These are phyloP conservation scores for Colletotrichum godetiae DNA, from an alignment of 2,329 filamentous ascomycete species.

Conservation along the genomic window DNA sequence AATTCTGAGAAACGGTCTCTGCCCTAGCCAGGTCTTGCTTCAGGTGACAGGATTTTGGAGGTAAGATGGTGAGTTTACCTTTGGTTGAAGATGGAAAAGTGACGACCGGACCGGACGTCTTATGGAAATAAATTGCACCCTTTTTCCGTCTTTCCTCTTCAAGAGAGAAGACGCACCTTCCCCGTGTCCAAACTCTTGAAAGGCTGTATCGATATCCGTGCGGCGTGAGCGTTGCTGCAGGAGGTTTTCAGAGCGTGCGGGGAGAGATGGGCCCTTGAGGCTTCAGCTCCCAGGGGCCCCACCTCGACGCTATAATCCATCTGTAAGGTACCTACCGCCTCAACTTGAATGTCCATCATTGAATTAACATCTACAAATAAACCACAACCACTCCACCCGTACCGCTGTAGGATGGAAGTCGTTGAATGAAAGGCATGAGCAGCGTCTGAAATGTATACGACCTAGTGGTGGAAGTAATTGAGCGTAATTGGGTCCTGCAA, in stretches of 20 bases:
- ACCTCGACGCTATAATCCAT: not conserved
- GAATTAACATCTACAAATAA: not conserved
- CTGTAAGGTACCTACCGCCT: not conserved
- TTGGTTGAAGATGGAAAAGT: not conserved
- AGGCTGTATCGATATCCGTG: not conserved
- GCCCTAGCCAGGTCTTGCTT: not conserved
- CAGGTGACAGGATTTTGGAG: no score
- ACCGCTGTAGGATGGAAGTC: not conserved
- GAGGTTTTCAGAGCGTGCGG: not conserved
- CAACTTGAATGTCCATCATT: not conserved
- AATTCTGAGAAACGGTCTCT: not conserved
- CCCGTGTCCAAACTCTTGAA: not conserved
- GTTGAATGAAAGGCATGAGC: not conserved
- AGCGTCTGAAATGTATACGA: not conserved
- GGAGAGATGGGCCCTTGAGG: not conserved
- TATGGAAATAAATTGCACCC: not conserved
- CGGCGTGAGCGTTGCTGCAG: conserved; percentile 14
- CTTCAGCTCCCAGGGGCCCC: not conserved
- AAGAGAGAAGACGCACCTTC: not conserved
- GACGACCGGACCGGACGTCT: not conserved
- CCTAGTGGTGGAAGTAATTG: not conserved
- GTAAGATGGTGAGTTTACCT: no score
- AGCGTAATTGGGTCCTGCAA: not conserved
- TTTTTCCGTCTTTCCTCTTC: not conserved
- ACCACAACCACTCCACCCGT: no score